Evolutionary conservation across 2,329 filamentous ascomycete species (phyloP).

Genomic region (Cercospora brassicicola): DNA sequence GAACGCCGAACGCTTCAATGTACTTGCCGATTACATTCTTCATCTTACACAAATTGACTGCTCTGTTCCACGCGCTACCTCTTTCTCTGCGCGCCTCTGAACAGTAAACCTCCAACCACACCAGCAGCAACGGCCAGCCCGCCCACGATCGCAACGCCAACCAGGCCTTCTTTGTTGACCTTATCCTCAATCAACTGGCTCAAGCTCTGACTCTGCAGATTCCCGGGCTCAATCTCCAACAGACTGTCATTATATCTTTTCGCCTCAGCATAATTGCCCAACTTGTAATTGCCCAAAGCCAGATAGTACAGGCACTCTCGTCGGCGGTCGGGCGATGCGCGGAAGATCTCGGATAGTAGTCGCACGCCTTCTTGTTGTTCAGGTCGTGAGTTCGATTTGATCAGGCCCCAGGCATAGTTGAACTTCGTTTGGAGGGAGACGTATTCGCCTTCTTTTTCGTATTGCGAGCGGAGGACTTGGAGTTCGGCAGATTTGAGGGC

Average conservation of each 20-base stretch:
- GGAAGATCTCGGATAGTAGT: slow-evolving; percentile 68
- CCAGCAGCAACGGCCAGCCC: slow-evolving; percentile 90
- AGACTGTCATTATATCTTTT: slow-evolving; percentile 91
- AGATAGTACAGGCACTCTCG: slow-evolving; percentile 98
- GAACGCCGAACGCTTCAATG: slow-evolving; percentile 14
- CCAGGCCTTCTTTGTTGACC: slow-evolving; percentile 87
- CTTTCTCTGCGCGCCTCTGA: slow-evolving; percentile 62
- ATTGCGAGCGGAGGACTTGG: slow-evolving; percentile 87
- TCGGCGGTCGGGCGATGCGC: slow-evolving; percentile 84
- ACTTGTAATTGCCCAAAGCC: slow-evolving; percentile 94
- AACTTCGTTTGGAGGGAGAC: slow-evolving; percentile 98
- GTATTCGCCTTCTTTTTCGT: slow-evolving; percentile 96
- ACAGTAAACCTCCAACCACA: slow-evolving; percentile 83
- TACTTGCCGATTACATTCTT: background rate
- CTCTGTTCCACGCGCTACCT: slow-evolving; percentile 21
- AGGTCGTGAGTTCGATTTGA: slow-evolving; percentile 79
- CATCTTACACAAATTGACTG: background rate
- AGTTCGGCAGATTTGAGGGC: slow-evolving; percentile 90
- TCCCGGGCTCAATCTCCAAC: slow-evolving; percentile 84
- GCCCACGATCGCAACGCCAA: slow-evolving; percentile 93
- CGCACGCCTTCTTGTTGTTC: slow-evolving; percentile 51
- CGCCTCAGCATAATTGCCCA: slow-evolving; percentile 95
- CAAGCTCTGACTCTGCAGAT: slow-evolving; percentile 86
- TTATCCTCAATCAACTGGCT: slow-evolving; percentile 89
- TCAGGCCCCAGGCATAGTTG: slow-evolving; percentile 98